A percentile compares a stretch with the other conserved stretches of the same genome.
Evolutionary conservation across 768 basidiomycete genomes (phyloP).

Genomic region (Pseudohyphozyma bogoriensis): DNA sequence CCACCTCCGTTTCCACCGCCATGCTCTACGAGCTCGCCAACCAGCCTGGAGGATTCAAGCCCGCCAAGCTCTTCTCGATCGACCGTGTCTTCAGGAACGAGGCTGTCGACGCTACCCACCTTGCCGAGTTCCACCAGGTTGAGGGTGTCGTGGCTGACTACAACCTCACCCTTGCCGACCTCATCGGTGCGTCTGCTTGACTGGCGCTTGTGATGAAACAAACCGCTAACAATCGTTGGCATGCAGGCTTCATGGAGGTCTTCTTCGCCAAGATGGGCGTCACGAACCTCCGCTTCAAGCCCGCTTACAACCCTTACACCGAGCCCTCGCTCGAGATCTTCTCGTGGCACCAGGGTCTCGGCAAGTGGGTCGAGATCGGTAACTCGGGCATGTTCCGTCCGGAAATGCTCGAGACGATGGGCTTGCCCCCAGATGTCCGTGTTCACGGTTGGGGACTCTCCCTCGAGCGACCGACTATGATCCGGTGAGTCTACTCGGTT

Average conservation of each 20-base stretch:
- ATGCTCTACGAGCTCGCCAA: constrained; percentile 94
- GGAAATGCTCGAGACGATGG: constrained; percentile 99
- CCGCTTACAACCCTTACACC: constrained; percentile 96
- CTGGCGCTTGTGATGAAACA: not conserved
- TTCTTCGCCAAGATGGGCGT: constrained; percentile 99
- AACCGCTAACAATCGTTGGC: not conserved
- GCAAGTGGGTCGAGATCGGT: constrained; percentile 95
- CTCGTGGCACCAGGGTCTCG: constrained; percentile 86
- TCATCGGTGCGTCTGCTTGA: constrained; percentile 62
- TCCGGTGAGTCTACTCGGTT: constrained; percentile 53
- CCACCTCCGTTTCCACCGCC: constrained; percentile 82
- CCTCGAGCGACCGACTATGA: constrained; percentile 96
- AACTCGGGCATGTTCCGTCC: constrained; percentile 97
- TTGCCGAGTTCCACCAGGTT: constrained; percentile 99
- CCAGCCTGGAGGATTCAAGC: constrained; percentile 43
- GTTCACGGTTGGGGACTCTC: constrained; percentile 95
- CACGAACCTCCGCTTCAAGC: constrained; percentile 88
- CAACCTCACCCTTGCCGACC: constrained; percentile 79
- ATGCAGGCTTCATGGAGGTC: constrained; percentile 86
- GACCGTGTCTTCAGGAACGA: constrained; percentile 98
- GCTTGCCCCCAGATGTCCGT: constrained; percentile 88
- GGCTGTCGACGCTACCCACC: constrained; percentile 93
- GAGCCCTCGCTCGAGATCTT: constrained; percentile 98
- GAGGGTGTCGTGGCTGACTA: constrained; percentile 97
- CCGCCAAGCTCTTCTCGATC: constrained; percentile 67